Evolutionary conservation across 2,329 filamentous ascomycete species (phyloP).

Genomic region (Westerdykella sp.): DNA sequence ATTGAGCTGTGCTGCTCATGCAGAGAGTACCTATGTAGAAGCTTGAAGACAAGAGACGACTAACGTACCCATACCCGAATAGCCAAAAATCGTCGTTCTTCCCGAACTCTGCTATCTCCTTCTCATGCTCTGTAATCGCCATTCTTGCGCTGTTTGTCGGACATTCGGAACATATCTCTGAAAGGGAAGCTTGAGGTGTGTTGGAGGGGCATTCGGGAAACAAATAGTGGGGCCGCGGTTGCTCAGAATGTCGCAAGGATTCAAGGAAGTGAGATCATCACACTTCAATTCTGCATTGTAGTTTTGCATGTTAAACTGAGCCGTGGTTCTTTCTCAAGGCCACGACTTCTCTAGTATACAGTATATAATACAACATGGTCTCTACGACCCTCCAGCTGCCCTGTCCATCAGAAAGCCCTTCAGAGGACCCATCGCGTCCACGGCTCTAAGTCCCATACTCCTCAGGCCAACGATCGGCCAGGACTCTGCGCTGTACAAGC

Average conservation of each 20-base stretch:
- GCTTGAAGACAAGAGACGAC: too few species aligned
- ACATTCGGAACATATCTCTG: neutral
- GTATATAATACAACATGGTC: constrained; percentile 1
- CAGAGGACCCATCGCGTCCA: constrained; percentile 66
- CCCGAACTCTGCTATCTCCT: constrained; percentile 29
- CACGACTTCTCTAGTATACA: too few species aligned
- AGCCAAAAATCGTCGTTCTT: constrained; percentile 74
- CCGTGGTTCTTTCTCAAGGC: too few species aligned
- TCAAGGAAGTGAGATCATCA: neutral
- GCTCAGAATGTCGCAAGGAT: neutral
- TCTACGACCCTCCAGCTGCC: constrained; percentile 41
- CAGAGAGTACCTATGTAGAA: neutral
- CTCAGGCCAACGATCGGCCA: constrained; percentile 75
- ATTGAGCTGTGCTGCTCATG: too few species aligned
- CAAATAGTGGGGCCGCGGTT: constrained; percentile 12
- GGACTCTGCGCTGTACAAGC: constrained; percentile 74
- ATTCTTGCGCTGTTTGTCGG: neutral
- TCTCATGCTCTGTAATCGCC: constrained; percentile 23
- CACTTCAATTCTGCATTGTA: too few species aligned
- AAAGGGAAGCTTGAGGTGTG: too few species aligned
- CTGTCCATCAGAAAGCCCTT: constrained; percentile 82
- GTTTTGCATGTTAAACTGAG: too few species aligned
- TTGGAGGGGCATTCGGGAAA: constrained; percentile 6
- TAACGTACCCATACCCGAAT: constrained; percentile 83
- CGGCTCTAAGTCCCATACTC: constrained; percentile 67